A percentile compares a stretch with the other conserved stretches of the same genome.
Conservation (phyloP, 148 eudicot species). For the Rhododendron molle region DNA sequence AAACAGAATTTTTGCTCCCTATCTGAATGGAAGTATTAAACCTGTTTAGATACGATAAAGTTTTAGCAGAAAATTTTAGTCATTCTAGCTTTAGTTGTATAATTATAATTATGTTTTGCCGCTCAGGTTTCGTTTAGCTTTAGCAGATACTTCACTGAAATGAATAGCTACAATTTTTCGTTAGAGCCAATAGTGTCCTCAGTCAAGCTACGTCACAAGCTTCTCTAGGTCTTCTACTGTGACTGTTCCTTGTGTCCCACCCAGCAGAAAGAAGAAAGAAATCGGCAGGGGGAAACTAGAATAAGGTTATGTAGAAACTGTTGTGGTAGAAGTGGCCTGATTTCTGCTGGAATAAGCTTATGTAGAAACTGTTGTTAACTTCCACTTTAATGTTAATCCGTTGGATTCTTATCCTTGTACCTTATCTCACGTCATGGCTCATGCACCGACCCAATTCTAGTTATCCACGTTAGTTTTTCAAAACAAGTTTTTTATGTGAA, state of each 20-base stretch:
- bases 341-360: not conserved
- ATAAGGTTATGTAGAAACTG: not conserved
- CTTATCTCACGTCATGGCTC: not conserved
- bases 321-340: not conserved
- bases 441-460: not conserved
- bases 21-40: not conserved
- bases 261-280: not conserved
- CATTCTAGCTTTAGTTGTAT: not conserved
- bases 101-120: not conserved
- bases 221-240: not conserved
- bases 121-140: not conserved
- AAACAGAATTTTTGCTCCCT: not conserved
- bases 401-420: not conserved
- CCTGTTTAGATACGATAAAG: not conserved
- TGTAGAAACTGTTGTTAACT: no score
- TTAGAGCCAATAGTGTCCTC: not conserved
- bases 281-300: not conserved
- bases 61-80: not conserved
- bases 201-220: not conserved
- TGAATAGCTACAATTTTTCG: not conserved
- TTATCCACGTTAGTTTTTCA: not conserved
- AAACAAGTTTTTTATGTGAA: not conserved
- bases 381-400: not conserved
- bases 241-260: not conserved
- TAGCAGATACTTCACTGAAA: not conserved